Evolutionary conservation across 495 filamentous ascomycete species (phyloP).

Genomic region (Niebla homalea): DNA sequence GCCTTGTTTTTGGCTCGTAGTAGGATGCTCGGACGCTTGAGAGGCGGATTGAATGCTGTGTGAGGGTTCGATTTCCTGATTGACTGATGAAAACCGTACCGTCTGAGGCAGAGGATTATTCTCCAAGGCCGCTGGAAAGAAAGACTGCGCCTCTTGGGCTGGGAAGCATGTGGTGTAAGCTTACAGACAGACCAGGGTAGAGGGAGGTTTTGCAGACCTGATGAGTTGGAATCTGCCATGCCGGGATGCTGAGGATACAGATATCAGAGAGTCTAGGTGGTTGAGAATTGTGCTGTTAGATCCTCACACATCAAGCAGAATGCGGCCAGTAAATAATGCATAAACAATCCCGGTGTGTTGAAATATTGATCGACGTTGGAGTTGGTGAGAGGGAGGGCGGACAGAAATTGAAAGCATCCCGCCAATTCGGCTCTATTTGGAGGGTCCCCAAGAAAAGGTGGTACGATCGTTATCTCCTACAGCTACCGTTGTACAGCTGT

Average conservation of each 20-base stretch:
- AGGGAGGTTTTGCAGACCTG: not conserved
- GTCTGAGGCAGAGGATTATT: constrained; percentile 26
- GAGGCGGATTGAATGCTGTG: constrained; percentile 24
- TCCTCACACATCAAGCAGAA: too few relatives aligned
- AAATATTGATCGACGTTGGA: too few relatives aligned
- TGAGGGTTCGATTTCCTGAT: constrained; percentile 61
- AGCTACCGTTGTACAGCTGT: too few relatives aligned
- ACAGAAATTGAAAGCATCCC: too few relatives aligned
- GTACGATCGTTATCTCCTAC: too few relatives aligned
- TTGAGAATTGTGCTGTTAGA: too few relatives aligned
- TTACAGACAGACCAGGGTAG: not conserved
- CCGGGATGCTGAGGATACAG: not conserved
- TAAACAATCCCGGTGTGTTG: too few relatives aligned
- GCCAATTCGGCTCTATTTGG: too few relatives aligned
- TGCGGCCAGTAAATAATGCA: too few relatives aligned
- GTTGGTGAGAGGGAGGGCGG: too few relatives aligned
- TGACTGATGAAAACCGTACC: constrained; percentile 72
- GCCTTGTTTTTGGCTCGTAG: constrained; percentile 23
- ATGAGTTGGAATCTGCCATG: not conserved
- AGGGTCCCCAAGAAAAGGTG: too few relatives aligned
- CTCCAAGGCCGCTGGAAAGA: not conserved
- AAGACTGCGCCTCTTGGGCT: constrained; percentile 9
- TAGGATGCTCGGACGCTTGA: constrained; percentile 21
- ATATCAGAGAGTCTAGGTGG: too few relatives aligned
- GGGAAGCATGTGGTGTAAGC: not conserved